These are phyloP conservation scores for Grigorovia humatica DNA, from an alignment of 805 yeast species.

Conservation along the genomic window DNA sequence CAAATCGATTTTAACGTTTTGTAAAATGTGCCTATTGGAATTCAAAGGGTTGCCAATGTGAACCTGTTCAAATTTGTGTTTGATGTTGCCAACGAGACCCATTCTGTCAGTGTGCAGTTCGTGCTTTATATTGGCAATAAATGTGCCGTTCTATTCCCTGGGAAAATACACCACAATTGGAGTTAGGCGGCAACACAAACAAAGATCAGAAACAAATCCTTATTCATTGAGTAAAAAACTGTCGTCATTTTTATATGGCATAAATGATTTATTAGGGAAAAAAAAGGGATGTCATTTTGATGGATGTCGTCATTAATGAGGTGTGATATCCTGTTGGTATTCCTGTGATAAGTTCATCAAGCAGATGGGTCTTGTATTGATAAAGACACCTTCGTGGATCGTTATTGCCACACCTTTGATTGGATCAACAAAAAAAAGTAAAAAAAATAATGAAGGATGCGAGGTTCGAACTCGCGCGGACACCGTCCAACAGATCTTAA, in stretches of 20 bases:
- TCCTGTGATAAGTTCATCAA: no score
- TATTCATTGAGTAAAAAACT: no score
- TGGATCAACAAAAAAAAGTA: neutral
- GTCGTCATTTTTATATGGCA: no score
- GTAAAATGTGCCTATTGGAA: neutral
- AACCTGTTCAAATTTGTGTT: constrained; percentile 14
- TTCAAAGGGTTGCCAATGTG: constrained; percentile 4
- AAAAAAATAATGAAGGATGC: constrained; percentile 29
- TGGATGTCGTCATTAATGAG: no score
- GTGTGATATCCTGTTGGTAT: no score
- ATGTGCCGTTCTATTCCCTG: neutral
- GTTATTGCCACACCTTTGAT: neutral
- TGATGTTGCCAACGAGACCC: constrained; percentile 16
- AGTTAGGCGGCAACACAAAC: no score
- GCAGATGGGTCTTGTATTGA: no score
- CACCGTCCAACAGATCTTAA: constrained; percentile 35
- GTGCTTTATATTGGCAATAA: neutral
- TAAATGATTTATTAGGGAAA: no score
- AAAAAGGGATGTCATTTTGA: no score
- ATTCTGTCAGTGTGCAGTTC: no score
- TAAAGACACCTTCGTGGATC: neutral
- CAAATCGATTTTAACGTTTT: constrained; percentile 26
- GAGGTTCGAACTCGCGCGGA: constrained; percentile 35
- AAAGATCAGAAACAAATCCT: no score
- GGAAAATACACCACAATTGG: no score